A percentile compares a stretch with the other conserved stretches of the same genome.
phyloP scores from a whole-genome alignment of 345 rosid species.

The Acer yangbiense region DNA sequence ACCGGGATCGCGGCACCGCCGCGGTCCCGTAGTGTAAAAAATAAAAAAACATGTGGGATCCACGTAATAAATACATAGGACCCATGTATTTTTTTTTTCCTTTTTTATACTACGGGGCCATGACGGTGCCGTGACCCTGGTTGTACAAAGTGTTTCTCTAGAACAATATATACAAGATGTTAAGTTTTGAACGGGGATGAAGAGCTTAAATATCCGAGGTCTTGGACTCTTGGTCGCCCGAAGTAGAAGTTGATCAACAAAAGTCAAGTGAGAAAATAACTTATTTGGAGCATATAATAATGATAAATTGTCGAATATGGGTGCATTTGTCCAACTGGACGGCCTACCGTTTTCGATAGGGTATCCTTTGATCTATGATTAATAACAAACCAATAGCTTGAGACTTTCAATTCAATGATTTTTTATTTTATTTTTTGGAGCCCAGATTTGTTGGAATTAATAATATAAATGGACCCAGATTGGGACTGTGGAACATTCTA shows the following conservation, averaged over 20 bases:
- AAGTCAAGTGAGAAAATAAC: background rate
- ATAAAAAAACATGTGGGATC: too few relatives aligned
- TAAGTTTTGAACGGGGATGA: too few relatives aligned
- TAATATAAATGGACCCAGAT: background rate
- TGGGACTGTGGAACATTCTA: background rate
- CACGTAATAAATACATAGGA: too few relatives aligned
- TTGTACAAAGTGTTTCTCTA: too few relatives aligned
- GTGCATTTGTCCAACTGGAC: background rate
- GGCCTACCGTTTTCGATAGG: background rate
- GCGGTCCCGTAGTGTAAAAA: too few relatives aligned
- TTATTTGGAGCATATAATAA: background rate
- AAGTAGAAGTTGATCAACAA: background rate
- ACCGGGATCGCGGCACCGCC: too few relatives aligned
- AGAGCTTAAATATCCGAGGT: too few relatives aligned
- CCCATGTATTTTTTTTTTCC: too few relatives aligned
- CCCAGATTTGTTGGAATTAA: too few relatives aligned
- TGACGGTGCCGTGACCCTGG: too few relatives aligned
- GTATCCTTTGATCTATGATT: background rate
- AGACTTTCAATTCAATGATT: background rate
- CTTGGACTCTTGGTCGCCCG: background rate
- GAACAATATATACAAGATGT: too few relatives aligned
- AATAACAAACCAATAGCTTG: background rate
- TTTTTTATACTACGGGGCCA: too few relatives aligned
- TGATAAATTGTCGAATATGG: background rate
- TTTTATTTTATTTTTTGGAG: background rate